Evolutionary conservation across 2,329 filamentous ascomycete genomes (phyloP).

Genomic region (Chaetomium strumarium): DNA sequence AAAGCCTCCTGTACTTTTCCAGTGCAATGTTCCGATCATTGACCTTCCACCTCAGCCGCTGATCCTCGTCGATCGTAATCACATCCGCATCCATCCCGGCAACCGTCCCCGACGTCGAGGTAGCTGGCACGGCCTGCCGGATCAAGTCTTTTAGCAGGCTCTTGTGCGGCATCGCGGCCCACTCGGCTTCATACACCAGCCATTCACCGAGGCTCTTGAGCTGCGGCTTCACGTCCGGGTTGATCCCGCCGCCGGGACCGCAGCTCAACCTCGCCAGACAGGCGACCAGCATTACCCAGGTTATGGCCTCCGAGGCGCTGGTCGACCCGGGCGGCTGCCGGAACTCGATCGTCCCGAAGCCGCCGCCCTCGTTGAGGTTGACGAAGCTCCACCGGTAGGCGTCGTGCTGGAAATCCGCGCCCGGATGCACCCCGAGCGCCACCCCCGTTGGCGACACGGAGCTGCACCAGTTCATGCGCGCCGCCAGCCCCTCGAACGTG

Average conservation of each 20-base stretch:
- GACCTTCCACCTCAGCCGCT: slow-evolving; percentile 16
- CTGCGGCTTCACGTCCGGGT: slow-evolving; percentile 11
- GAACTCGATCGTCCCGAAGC: slow-evolving; percentile 21
- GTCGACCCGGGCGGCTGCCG: slow-evolving; percentile 21
- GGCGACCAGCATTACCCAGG: slow-evolving; percentile 23
- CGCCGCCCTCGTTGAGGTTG: slow-evolving; percentile 12
- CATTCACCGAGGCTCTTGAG: slow-evolving; percentile 20
- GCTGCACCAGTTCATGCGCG: slow-evolving; percentile 22
- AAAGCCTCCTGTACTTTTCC: slow-evolving; percentile 18
- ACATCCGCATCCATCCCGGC: slow-evolving; percentile 13
- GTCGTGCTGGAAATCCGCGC: slow-evolving; percentile 18
- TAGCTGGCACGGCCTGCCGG: slow-evolving; percentile 15
- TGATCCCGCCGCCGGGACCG: slow-evolving; percentile 10
- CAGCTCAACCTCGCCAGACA: slow-evolving; percentile 24
- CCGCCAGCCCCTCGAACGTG: slow-evolving; percentile 11
- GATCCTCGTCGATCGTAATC: slow-evolving; percentile 20
- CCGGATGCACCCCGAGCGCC: slow-evolving; percentile 10
- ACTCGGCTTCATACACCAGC: slow-evolving; percentile 21
- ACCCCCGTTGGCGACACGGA: slow-evolving; percentile 18
- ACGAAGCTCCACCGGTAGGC: slow-evolving; percentile 22
- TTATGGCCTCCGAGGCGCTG: slow-evolving; percentile 14
- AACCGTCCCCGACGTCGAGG: background rate
- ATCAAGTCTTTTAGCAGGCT: slow-evolving; percentile 17
- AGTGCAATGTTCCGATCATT: slow-evolving; percentile 17
- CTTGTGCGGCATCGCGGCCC: slow-evolving; percentile 11